Conservation (phyloP, 306 rosid species). For the Medicago truncatula region DNA sequence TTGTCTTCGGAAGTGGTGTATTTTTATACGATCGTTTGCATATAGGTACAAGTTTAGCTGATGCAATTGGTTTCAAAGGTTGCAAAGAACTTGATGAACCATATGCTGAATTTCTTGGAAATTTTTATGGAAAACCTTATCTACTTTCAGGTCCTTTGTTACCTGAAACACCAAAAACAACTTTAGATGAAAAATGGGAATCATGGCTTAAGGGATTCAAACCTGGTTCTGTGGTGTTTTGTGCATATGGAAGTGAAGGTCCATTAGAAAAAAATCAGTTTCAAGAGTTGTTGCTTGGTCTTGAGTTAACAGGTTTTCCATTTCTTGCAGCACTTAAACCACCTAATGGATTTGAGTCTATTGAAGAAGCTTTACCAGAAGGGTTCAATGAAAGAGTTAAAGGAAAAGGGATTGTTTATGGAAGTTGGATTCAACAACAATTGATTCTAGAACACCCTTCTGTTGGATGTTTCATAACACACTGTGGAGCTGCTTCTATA, state of each 20-base stretch:
- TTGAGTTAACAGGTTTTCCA: constrained; percentile 35
- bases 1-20: constrained; percentile 31
- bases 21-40: background rate
- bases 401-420: constrained; percentile 42
- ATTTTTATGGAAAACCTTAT: constrained; percentile 6
- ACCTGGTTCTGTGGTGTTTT: constrained; percentile 24
- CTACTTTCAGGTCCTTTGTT: constrained; percentile 41
- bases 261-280: constrained; percentile 11
- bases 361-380: constrained; percentile 41
- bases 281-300: constrained; percentile 40
- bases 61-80: constrained; percentile 43
- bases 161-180: constrained; percentile 11
- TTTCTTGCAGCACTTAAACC: constrained; percentile 41
- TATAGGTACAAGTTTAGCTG: background rate
- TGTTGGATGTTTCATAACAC: constrained; percentile 71
- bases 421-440: constrained; percentile 69
- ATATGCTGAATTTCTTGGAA: constrained; percentile 24
- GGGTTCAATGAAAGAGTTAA: constrained; percentile 35
- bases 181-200: constrained; percentile 33
- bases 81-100: constrained; percentile 37
- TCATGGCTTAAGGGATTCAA: constrained; percentile 34
- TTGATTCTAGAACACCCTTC: constrained; percentile 58
- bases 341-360: constrained; percentile 5
- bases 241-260: constrained; percentile 42
- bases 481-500: constrained; percentile 64